Percentiles rank a stretch among this genome's conserved stretches.
phyloP scores from a whole-genome alignment of 805 yeast species.

The Suhomyces prunicola region DNA sequence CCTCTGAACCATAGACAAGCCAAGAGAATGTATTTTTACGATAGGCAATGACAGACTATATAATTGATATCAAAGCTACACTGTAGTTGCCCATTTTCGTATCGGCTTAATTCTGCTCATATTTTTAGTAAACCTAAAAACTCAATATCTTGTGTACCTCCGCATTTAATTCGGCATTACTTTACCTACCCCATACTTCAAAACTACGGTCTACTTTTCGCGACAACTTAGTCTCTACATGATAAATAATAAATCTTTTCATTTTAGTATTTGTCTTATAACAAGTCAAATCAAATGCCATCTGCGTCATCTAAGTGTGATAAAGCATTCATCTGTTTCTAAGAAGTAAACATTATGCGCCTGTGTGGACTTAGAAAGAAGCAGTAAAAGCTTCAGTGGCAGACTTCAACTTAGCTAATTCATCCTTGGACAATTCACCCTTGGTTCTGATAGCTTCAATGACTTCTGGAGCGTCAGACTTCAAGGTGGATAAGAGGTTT shows the following conservation, averaged over 20 bases:
- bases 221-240: neutral
- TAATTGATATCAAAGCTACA: neutral
- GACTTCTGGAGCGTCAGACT: conserved; percentile 83
- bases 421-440: conserved; percentile 89
- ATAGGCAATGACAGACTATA: neutral
- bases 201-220: neutral
- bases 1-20: neutral
- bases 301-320: conserved; percentile 8
- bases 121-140: neutral
- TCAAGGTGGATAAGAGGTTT: conserved; percentile 87
- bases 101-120: neutral
- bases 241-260: conserved; percentile 6
- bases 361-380: conserved; percentile 54
- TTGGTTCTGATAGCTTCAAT: conserved; percentile 77
- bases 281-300: conserved; percentile 8
- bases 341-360: conserved; percentile 6
- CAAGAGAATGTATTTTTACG: neutral
- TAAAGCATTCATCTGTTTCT: conserved; percentile 7
- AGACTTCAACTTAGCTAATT: conserved; percentile 80
- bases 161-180: neutral
- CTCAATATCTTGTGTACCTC: neutral
- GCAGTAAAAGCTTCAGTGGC: conserved; percentile 92
- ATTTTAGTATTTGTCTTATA: conserved; percentile 6
- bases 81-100: neutral
- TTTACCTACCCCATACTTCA: neutral